Evolutionary conservation across 768 basidiomycete genomes (phyloP), one percentile per base, ranked within the genome.

Genomic region (Amanita exitialis): DNA sequence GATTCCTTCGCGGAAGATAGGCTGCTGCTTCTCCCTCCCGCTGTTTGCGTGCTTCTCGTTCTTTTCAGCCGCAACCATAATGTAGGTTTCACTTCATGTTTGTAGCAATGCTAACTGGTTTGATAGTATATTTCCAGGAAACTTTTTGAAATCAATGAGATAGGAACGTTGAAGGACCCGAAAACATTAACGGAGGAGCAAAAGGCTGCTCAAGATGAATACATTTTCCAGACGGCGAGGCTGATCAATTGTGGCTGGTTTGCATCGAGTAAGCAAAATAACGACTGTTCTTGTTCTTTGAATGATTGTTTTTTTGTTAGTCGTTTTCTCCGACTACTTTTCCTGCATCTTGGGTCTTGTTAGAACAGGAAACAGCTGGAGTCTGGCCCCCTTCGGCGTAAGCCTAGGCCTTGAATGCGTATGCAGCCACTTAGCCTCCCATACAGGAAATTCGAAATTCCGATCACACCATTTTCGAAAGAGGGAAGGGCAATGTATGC

Each of bases 21-120:
- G 35, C 67, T 92, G 4, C 68, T 90, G 18, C 70, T 88, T 6
- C 77, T 91, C n/a, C 90, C 90, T 1, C 89, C 89, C 0, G 81
- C 80, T 1, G 79, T 82, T 47, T 80, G 83, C 53, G 79, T 75
- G 3, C 62, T 91, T n/a, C 73, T 92, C 18, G 76, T 91, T n/a
- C 62, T 90, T n/a, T 92, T 91, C 74, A 88, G 74, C 60, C 76
- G 90, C n/a, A 92, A 92, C 54, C 90, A 92, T 60, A 92, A 89
- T 59, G 89, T 90, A 56, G 82, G 20, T 65, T 10, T 20, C 16
- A 18, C 3, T 28, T 49, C 37, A 45, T 48, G 1, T 39, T 47
- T 6, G 34, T 51, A 4, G 23, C 35, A 13, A 13, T 13, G 8
- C 45, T 47, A 34, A 47, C 45, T 36, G n/a, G 16, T 32, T 20